Base-by-base conservation (phyloP, 257 asterid species). In the Solanum pinnatisectum region DNA sequence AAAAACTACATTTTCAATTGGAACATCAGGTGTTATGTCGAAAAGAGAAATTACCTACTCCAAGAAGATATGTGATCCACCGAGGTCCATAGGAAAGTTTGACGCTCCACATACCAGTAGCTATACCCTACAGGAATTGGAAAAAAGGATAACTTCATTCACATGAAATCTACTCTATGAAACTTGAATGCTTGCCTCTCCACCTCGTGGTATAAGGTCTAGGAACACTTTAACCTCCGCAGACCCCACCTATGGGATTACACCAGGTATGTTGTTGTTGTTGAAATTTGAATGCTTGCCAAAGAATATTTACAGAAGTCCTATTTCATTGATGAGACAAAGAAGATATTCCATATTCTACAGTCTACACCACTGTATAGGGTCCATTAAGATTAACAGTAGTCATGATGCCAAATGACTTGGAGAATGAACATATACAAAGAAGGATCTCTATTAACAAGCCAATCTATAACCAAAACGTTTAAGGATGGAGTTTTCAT, bases 71-170 rank as follows among this genome's bases (percentile, higher is more conserved):
- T 76, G 92, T 91, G 81, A 93, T 52, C 98, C 98, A 94, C 74
- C 98, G 93, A 86, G 95, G 98, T 86, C 92, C 95, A 87, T 94
- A 95, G 39, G 96, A 93, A 82, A 96, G 83, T 88, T 92, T 91
- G 86, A 96, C 91, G 84, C 68, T 67, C 92, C 92, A 92, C 88
- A 88, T 89, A 72, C 91, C 92, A 65, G 85, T 86, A 37, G 74
- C 88, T 76, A 88, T 70, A 76, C 92, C 96, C 98, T 96, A 87
- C 87, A 92, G 86, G 56, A 60, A 90, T 20, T 84, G 40, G 37
- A 76, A 88, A 87, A 87, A 86, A 18, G 33, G 11, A 23, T 84
- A 67, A 36, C 36, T 68, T 86, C 83, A 68, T 27, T 81, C 11
- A 0, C 6, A 30, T 81, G 20, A 30, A 27, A 81, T 81, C 85